phyloP scores from a whole-genome alignment of 2,329 filamentous ascomycete species.

The Clarireedia monteithiana region DNA sequence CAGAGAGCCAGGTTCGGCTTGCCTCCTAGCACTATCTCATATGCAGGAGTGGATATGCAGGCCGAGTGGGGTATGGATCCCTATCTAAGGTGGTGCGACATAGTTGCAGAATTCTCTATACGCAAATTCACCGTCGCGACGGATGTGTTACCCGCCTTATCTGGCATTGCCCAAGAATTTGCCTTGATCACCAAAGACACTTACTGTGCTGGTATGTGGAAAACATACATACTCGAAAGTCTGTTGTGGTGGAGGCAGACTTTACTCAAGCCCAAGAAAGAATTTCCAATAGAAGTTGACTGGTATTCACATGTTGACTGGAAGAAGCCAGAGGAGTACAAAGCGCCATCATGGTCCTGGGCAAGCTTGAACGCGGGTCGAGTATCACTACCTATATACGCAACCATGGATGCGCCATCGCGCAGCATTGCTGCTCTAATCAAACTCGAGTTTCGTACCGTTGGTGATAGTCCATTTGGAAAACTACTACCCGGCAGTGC shows the following conservation, averaged over 20 bases:
- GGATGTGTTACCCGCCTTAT: constrained; percentile 9
- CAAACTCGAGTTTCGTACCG: constrained; percentile 1
- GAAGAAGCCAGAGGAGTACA: constrained; percentile 6
- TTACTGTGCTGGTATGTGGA: constrained; percentile 11
- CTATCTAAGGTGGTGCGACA: constrained; percentile 9
- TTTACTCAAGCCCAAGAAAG: background rate
- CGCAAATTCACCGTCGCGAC: constrained; percentile 7
- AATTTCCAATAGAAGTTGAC: background rate
- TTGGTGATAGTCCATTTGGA: constrained; percentile 1
- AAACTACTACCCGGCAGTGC: constrained; percentile 1
- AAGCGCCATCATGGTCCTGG: constrained; percentile 14
- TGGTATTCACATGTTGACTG: constrained; percentile 6
- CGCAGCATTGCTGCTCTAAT: constrained; percentile 7
- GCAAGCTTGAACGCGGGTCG: constrained; percentile 11
- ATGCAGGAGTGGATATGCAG: constrained; percentile 1
- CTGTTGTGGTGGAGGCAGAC: constrained; percentile 7
- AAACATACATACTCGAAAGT: constrained; percentile 4
- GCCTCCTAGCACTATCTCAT: background rate
- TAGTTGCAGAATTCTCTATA: constrained; percentile 6
- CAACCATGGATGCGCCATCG: background rate
- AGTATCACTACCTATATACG: background rate
- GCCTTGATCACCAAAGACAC: constrained; percentile 10
- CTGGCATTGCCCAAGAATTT: constrained; percentile 9
- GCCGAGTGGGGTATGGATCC: constrained; percentile 7
- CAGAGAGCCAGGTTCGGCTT: background rate